phyloP scores from a whole-genome alignment of 1,139 yeast genomes.

The Debaryomyces singareniensis region DNA sequence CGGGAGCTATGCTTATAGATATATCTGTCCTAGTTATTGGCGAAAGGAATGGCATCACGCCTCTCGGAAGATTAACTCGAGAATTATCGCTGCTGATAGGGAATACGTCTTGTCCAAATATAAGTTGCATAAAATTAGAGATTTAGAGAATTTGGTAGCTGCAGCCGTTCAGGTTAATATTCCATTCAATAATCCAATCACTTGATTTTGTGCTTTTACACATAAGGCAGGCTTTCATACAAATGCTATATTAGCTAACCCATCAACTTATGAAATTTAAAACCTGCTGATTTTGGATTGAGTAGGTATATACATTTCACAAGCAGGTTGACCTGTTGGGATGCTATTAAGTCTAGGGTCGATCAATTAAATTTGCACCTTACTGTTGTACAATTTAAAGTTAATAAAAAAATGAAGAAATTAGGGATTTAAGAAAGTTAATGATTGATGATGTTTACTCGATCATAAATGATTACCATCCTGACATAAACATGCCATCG shows the following conservation, averaged over 20 bases:
- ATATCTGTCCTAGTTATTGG: conserved; percentile 64
- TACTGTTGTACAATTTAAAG: conserved; percentile 53
- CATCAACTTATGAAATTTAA: conserved; percentile 54
- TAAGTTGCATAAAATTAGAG: conserved; percentile 48
- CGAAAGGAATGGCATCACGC: conserved; percentile 58
- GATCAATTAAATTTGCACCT: conserved; percentile 42
- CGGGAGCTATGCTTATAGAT: conserved; percentile 61
- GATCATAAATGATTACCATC: conserved; percentile 40
- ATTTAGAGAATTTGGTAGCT: conserved; percentile 51
- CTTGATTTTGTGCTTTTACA: conserved; percentile 59
- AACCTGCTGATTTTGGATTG: conserved; percentile 52
- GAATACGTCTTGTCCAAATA: conserved; percentile 53
- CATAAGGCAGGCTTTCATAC: conserved; percentile 62
- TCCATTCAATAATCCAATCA: conserved; percentile 56
- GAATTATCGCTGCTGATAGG: conserved; percentile 57
- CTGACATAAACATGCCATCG: conserved; percentile 23
- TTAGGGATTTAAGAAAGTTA: conserved; percentile 51
- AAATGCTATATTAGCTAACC: conserved; percentile 54
- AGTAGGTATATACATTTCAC: conserved; percentile 55
- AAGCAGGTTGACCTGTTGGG: conserved; percentile 54
- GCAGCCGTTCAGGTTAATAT: conserved; percentile 53
- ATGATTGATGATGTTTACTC: conserved; percentile 45
- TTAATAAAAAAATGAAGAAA: conserved; percentile 46
- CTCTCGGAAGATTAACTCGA: conserved; percentile 59
- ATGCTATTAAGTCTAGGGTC: conserved; percentile 42